Percentiles rank a stretch among this genome's conserved stretches.
Evolutionary conservation across 352 stramenopile species (phyloP).

Genomic region (Ophiocytium majus): DNA sequence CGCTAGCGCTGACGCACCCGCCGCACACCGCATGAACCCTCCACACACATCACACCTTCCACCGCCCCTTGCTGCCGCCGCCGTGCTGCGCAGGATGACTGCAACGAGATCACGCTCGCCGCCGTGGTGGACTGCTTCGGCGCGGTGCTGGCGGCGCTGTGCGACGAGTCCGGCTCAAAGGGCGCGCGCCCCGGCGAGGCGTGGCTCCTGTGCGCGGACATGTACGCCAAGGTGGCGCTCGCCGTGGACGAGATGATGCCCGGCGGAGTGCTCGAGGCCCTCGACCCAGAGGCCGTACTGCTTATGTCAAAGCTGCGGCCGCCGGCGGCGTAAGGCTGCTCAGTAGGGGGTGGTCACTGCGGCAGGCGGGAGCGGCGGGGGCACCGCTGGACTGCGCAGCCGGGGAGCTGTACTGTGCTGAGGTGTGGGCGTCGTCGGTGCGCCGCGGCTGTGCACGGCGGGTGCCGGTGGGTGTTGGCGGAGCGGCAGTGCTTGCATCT

Average conservation of each 20-base stretch:
- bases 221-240: conserved; percentile 48
- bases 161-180: neutral
- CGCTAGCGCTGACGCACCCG: too few relatives aligned
- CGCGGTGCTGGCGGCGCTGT: neutral
- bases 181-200: neutral
- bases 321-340: neutral
- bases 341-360: neutral
- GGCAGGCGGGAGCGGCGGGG: too few relatives aligned
- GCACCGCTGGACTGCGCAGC: too few relatives aligned
- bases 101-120: conserved; percentile 12
- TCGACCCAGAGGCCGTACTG: conserved; percentile 46
- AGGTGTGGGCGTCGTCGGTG: too few relatives aligned
- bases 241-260: conserved; percentile 53
- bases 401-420: too few relatives aligned
- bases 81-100: conserved; percentile 24
- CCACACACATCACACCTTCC: too few relatives aligned
- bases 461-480: too few relatives aligned
- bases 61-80: too few relatives aligned
- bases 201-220: conserved; percentile 18
- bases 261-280: conserved; percentile 44
- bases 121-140: conserved; percentile 10
- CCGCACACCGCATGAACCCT: too few relatives aligned
- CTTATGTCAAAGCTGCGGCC: conserved; percentile 41
- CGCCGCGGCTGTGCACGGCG: too few relatives aligned
- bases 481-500: too few relatives aligned